Evolutionary conservation across 1,139 yeast species (phyloP).

Genomic region (Geotrichum cucujoidarum): DNA sequence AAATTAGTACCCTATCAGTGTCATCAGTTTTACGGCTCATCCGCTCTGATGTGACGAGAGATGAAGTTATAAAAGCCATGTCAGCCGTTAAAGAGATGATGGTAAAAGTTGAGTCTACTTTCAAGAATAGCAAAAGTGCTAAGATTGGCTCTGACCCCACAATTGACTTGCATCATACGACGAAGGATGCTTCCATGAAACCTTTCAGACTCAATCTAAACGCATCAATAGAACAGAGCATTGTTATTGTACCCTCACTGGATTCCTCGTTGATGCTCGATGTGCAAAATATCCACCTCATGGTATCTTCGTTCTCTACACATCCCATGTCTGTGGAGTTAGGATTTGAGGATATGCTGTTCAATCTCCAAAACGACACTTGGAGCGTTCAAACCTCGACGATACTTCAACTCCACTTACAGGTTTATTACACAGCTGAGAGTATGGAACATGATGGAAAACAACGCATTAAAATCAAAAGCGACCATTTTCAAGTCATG

Average conservation of each 20-base stretch:
- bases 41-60: conserved; percentile 15
- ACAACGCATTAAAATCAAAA: conserved; percentile 24
- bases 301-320: conserved; percentile 9
- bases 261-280: conserved; percentile 18
- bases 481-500: conserved; percentile 25
- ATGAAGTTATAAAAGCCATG: conserved; percentile 6
- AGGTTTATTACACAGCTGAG: conserved; percentile 12
- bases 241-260: conserved; percentile 17
- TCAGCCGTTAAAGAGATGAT: conserved; percentile 6
- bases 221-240: conserved; percentile 8
- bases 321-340: conserved; percentile 14
- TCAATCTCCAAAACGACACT: conserved; percentile 17
- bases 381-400: conserved; percentile 21
- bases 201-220: conserved; percentile 15
- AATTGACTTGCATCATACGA: neutral
- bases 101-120: conserved; percentile 6
- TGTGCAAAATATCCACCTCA: conserved; percentile 9
- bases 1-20: conserved; percentile 13
- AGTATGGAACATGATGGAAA: conserved; percentile 14
- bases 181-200: neutral
- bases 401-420: conserved; percentile 17
- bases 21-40: conserved; percentile 13
- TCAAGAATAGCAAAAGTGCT: neutral
- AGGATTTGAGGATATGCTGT: conserved; percentile 13
- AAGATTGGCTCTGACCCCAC: neutral